Evolutionary conservation across 2,329 filamentous ascomycete genomes (phyloP).

Genomic region (Claviceps capensis): DNA sequence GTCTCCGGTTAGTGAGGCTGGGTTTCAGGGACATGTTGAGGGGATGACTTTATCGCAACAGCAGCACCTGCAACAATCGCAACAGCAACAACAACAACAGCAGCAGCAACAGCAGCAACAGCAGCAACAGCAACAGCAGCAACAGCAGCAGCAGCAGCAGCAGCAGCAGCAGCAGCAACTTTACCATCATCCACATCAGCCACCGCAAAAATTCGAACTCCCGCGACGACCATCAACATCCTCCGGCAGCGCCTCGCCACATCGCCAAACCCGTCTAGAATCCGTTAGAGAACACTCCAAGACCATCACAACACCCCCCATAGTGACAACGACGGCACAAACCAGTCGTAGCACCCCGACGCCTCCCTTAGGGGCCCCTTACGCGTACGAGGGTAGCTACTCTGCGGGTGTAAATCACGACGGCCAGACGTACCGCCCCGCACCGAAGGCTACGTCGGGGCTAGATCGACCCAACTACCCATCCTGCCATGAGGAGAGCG

Average conservation of each 20-base stretch:
- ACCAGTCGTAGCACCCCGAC: constrained; percentile 27
- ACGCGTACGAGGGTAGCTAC: constrained; percentile 32
- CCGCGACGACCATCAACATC: constrained; percentile 35
- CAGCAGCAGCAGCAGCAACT: not conserved
- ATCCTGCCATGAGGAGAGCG: constrained; percentile 12
- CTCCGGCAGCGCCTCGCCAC: constrained; percentile 34
- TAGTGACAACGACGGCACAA: constrained; percentile 19
- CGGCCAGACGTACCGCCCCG: constrained; percentile 7
- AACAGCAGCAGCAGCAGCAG: not conserved
- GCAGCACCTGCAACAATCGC: not conserved
- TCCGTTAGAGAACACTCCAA: constrained; percentile 15
- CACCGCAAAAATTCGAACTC: constrained; percentile 16
- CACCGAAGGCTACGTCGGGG: constrained; percentile 15
- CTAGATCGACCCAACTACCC: constrained; percentile 26
- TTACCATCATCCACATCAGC: not conserved
- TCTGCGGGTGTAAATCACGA: constrained; percentile 15
- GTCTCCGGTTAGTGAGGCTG: constrained; percentile 26
- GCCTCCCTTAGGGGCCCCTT: constrained; percentile 24
- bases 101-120: not conserved
- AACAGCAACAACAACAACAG: not conserved
- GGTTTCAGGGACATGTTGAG: constrained; percentile 19
- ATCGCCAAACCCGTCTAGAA: constrained; percentile 30
- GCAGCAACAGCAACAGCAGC: not conserved
- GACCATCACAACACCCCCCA: constrained; percentile 36
- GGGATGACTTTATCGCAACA: constrained; percentile 7